Evolutionary conservation across 1,284 basidiomycete genomes (phyloP).

Genomic region (Pascua guehoae): DNA sequence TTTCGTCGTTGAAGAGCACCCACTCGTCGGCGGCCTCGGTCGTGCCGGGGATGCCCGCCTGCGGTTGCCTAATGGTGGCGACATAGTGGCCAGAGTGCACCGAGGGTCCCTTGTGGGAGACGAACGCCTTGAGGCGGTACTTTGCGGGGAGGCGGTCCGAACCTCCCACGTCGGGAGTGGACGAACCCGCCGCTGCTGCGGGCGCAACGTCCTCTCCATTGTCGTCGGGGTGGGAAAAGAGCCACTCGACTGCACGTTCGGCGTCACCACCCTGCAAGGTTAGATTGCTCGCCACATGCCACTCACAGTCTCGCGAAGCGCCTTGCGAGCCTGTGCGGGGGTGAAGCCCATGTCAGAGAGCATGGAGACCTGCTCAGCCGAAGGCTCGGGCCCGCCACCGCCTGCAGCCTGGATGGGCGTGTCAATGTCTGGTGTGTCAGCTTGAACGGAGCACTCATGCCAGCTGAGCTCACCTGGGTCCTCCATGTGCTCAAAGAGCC

Average conservation of each 20-base stretch:
- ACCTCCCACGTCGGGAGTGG: slow-evolving; percentile 49
- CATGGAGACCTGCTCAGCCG: slow-evolving; percentile 65
- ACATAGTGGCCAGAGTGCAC: slow-evolving; percentile 90
- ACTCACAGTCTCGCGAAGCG: slow-evolving; percentile 76
- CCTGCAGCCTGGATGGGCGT: slow-evolving; percentile 60
- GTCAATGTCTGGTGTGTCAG: slow-evolving; percentile 68
- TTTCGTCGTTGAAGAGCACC: slow-evolving; percentile 94
- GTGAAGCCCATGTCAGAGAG: slow-evolving; percentile 94
- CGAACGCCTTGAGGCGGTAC: slow-evolving; percentile 83
- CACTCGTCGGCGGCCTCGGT: slow-evolving; percentile 57
- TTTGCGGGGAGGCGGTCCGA: slow-evolving; percentile 64
- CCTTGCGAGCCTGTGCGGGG: slow-evolving; percentile 75
- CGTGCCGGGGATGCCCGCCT: slow-evolving; percentile 28
- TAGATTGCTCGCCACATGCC: neutral
- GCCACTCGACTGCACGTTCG: slow-evolving; percentile 90
- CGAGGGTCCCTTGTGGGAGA: slow-evolving; percentile 94
- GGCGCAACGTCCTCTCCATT: slow-evolving; percentile 57
- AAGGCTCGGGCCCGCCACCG: slow-evolving; percentile 55
- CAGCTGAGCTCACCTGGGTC: slow-evolving; percentile 64
- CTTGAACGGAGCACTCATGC: neutral
- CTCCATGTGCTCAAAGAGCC: slow-evolving; percentile 94
- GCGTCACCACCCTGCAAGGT: slow-evolving; percentile 61
- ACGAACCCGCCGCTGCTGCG: slow-evolving; percentile 8
- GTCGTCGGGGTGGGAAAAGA: slow-evolving; percentile 93
- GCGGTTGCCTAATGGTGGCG: slow-evolving; percentile 42